Conservation (phyloP, 768 basidiomycete genomes). For the Peribolospora baueri region DNA sequence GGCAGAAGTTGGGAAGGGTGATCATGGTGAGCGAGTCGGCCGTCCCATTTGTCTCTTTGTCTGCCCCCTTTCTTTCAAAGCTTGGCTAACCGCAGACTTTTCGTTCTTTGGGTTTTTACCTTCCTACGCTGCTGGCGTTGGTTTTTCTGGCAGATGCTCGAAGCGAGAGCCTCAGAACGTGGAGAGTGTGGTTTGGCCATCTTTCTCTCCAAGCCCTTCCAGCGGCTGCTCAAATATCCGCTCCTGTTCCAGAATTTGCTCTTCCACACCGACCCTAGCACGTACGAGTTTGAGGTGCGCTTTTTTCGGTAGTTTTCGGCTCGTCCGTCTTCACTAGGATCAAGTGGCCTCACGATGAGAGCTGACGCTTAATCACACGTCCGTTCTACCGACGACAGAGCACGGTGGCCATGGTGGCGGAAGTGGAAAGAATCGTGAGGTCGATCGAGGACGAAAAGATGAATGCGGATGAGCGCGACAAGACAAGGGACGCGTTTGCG, state of each 20-base stretch:
- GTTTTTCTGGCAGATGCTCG: conserved; percentile 28
- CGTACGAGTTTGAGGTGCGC: conserved; percentile 65
- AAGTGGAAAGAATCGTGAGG: conserved; percentile 85
- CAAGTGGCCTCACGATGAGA: not conserved
- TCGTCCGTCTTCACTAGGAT: not conserved
- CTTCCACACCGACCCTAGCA: conserved; percentile 88
- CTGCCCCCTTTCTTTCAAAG: not conserved
- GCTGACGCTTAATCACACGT: not conserved
- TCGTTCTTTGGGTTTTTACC: not conserved
- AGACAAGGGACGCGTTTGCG: conserved; percentile 81
- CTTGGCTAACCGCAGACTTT: not conserved
- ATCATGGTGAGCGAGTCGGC: conserved; percentile 37
- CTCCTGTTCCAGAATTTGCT: conserved; percentile 91
- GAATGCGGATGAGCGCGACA: conserved; percentile 82
- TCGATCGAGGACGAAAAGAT: conserved; percentile 97
- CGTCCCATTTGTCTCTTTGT: not conserved
- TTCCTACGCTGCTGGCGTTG: not conserved
- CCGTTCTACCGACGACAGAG: conserved; percentile 17
- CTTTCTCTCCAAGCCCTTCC: conserved; percentile 88
- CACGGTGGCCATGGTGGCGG: conserved; percentile 84
- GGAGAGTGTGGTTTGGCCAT: conserved; percentile 90
- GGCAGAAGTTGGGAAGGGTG: conserved; percentile 50
- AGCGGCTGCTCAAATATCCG: conserved; percentile 86
- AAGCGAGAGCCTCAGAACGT: conserved; percentile 52
- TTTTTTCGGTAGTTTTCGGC: no score